A percentile compares a stretch with the other conserved stretches of the same genome.
Evolutionary conservation across 2,329 filamentous ascomycete genomes (phyloP).

Genomic region (Cadophora luteo-olivacea): DNA sequence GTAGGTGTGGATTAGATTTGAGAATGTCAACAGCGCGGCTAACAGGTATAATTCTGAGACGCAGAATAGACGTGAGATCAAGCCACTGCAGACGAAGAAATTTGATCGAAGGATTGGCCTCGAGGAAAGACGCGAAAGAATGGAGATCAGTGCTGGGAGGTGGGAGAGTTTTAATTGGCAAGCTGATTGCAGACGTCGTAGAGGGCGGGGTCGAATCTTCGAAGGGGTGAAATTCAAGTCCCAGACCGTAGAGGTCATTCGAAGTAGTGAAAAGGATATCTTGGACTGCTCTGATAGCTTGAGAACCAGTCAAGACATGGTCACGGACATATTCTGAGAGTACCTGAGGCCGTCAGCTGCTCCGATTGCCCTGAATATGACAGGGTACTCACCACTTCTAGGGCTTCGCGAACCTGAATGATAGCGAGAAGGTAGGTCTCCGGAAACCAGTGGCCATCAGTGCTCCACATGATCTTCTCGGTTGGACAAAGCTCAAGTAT

Average conservation of each 20-base stretch:
- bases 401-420: constrained; percentile 72
- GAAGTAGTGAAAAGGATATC: constrained; percentile 80
- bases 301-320: constrained; percentile 63
- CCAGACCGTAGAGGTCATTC: constrained; percentile 74
- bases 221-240: constrained; percentile 48
- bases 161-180: not conserved
- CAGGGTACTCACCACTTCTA: constrained; percentile 63
- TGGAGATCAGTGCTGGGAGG: constrained; percentile 40
- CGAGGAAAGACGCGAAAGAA: constrained; percentile 51
- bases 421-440: constrained; percentile 80
- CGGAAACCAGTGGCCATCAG: constrained; percentile 79
- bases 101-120: constrained; percentile 57
- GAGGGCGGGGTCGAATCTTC: constrained; percentile 28
- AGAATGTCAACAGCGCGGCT: constrained; percentile 57
- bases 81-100: constrained; percentile 80
- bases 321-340: constrained; percentile 71
- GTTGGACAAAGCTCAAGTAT: constrained; percentile 77
- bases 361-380: not conserved
- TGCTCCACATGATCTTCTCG: constrained; percentile 80
- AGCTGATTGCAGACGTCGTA: constrained; percentile 21
- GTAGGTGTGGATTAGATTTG: constrained; percentile 46
- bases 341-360: constrained; percentile 52
- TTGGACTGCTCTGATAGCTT: constrained; percentile 69
- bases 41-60: constrained; percentile 72
- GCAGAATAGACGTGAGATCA: constrained; percentile 75